phyloP scores from a whole-genome alignment of 2,329 filamentous ascomycete species.

The Pyrenophora tritici-repentis region DNA sequence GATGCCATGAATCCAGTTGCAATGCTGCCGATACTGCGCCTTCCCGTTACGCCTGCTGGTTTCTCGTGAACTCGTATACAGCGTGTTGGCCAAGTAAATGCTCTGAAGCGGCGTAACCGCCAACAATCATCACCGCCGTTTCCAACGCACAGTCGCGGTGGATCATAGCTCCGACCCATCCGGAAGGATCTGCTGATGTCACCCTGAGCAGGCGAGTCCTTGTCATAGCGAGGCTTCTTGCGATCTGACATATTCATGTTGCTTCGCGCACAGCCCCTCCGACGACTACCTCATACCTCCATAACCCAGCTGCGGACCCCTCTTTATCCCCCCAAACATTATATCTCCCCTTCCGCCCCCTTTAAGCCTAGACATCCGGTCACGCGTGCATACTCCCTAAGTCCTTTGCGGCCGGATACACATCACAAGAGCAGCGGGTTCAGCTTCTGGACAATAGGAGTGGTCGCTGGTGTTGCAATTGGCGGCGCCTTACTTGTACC shows the following conservation, averaged over 20 bases:
- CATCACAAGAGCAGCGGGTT: constrained; percentile 31
- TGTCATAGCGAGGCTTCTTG: constrained; percentile 11
- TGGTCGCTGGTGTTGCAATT: constrained; percentile 41
- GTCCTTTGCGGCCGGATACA: constrained; percentile 6
- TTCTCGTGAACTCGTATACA: neutral
- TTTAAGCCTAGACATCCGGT: constrained; percentile 10
- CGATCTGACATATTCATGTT: constrained; percentile 30
- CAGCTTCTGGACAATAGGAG: constrained; percentile 30
- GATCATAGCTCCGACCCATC: constrained; percentile 5
- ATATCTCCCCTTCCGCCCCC: constrained; percentile 19
- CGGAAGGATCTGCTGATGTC: constrained; percentile 12
- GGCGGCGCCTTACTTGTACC: constrained; percentile 40
- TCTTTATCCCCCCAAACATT: constrained; percentile 15
- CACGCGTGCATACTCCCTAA: constrained; percentile 16
- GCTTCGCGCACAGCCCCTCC: constrained; percentile 26
- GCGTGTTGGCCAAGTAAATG: neutral
- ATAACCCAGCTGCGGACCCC: constrained; percentile 13
- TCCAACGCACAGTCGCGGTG: constrained; percentile 3
- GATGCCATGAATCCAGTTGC: constrained; percentile 7
- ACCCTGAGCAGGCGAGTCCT: constrained; percentile 9
- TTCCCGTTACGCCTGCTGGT: neutral
- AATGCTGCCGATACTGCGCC: constrained; percentile 2
- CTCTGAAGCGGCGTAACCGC: neutral
- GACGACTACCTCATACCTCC: constrained; percentile 9
- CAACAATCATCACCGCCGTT: neutral